Base-by-base conservation (phyloP, 352 stramenopile genomes). In the Pythium pectinolyticum region DNA sequence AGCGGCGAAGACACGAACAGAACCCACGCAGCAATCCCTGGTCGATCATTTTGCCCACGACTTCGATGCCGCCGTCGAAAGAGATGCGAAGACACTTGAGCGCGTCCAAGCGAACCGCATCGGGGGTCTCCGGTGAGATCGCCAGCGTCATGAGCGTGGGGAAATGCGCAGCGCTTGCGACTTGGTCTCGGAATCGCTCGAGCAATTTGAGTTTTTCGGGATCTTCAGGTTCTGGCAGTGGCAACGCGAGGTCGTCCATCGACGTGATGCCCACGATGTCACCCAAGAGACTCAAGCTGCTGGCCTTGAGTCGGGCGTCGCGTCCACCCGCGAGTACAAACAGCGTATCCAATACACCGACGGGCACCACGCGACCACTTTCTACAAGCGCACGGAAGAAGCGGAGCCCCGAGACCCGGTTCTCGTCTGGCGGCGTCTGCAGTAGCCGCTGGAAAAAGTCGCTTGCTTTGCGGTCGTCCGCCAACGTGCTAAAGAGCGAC, bases 371-470 rank as follows among this genome's bases (percentile, higher is more conserved):
- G 6, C 78, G 72, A 22, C 77, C 77, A 48, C 76, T 89, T 27
- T 88, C 72, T 32, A 90, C 67, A 5, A 92, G 60, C 2, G 78
- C 69, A 10, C 69, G 61, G 48, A 93, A 93, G 66, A 90, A 93
- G 9, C 78, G 82, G 7, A 93, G 66, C 11, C 77, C 84, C 34
- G 80, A 90, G 22, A 89, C 57, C 0, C 82, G 77, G 51, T 91
- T 93, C 32, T 91, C 82, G 28, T 93, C 84, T 2, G 84, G 82
- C 0, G 84, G 84, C 12, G 82, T 93, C 63, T 91, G 84, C 6
- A 93, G 61, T 27, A 93, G 61, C 2, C 79, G 77, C 47, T 91
- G 82, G 54, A 93, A 91, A 43, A 91, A 91, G 15, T 90, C 84
- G 0, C 77, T 90, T 4, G 82, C 77, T 31, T 86, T 86, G 1